These are phyloP conservation scores for Articulospora tetracladia DNA, from an alignment of 495 filamentous ascomycete species.

Conservation along the genomic window DNA sequence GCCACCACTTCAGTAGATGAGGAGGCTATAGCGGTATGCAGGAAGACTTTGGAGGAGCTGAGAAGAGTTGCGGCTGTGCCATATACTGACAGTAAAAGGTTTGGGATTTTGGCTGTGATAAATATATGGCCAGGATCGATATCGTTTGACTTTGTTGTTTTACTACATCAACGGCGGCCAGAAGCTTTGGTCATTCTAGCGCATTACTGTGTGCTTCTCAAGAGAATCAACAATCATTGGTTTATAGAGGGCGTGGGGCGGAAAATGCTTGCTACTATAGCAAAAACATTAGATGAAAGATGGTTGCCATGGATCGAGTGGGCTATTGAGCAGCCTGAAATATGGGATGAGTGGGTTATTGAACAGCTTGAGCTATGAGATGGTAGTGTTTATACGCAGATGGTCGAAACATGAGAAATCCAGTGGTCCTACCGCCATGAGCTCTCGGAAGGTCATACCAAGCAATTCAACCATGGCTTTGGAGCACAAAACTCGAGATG, in stretches of 20 bases:
- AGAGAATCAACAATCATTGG: slow-evolving; percentile 29
- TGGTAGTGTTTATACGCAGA: too few relatives aligned
- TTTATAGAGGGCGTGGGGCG: slow-evolving; percentile 30
- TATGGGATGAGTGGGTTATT: neutral
- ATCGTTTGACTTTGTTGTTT: slow-evolving; percentile 25
- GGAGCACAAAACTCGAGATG: too few relatives aligned
- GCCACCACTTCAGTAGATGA: slow-evolving; percentile 10
- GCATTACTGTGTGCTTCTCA: slow-evolving; percentile 35
- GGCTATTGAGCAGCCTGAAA: slow-evolving; percentile 13
- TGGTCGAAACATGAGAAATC: too few relatives aligned
- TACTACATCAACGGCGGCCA: slow-evolving; percentile 30
- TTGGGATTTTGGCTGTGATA: slow-evolving; percentile 12
- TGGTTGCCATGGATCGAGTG: slow-evolving; percentile 33
- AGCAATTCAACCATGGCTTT: too few relatives aligned
- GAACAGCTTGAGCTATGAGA: neutral
- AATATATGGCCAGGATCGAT: slow-evolving; percentile 34
- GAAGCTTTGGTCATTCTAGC: slow-evolving; percentile 36
- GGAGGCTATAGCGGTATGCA: slow-evolving; percentile 23
- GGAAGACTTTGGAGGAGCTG: slow-evolving; percentile 1
- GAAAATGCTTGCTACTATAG: slow-evolving; percentile 32
- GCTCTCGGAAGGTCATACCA: too few relatives aligned
- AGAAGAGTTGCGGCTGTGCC: slow-evolving; percentile 19
- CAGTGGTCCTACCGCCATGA: too few relatives aligned
- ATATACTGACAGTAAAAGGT: slow-evolving; percentile 18
- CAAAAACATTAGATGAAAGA: slow-evolving; percentile 23